These are phyloP conservation scores for Hansfordia pulvinata DNA, from an alignment of 2,329 filamentous ascomycete genomes.

Conservation along the genomic window DNA sequence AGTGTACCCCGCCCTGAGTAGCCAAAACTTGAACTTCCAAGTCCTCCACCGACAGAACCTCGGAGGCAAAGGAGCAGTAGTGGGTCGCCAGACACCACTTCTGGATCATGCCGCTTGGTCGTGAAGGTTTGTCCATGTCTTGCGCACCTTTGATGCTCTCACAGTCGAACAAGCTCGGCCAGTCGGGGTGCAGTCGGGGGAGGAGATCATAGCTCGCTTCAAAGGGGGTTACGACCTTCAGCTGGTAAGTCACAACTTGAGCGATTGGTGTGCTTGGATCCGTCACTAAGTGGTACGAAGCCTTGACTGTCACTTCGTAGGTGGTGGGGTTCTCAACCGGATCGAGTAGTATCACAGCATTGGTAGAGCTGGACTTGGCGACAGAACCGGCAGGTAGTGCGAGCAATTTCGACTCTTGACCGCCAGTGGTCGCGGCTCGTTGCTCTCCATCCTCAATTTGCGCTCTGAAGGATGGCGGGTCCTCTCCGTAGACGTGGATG, in stretches of 20 bases:
- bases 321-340: conserved; percentile 34
- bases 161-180: conserved; percentile 76
- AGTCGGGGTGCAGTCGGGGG: conserved; percentile 66
- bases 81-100: conserved; percentile 66
- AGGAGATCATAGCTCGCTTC: conserved; percentile 83
- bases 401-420: conserved; percentile 27
- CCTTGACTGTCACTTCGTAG: conserved; percentile 58
- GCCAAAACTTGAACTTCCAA: conserved; percentile 48
- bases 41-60: conserved; percentile 50
- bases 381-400: conserved; percentile 33
- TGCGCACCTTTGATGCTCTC: conserved; percentile 27
- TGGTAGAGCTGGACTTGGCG: conserved; percentile 25
- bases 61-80: conserved; percentile 64
- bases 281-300: conserved; percentile 64
- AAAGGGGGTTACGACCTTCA: conserved; percentile 72
- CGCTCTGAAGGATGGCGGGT: conserved; percentile 31
- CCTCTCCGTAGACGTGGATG: conserved; percentile 49
- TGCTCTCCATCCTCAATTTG: conserved; percentile 19
- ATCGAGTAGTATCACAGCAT: conserved; percentile 32
- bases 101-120: conserved; percentile 54
- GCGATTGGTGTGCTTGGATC: conserved; percentile 72
- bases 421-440: conserved; percentile 15
- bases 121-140: conserved; percentile 16
- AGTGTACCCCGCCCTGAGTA: conserved; percentile 48
- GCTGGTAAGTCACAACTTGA: conserved; percentile 53